Conservation (phyloP, 2,329 filamentous ascomycete species). For the Neonectria coccinea region DNA sequence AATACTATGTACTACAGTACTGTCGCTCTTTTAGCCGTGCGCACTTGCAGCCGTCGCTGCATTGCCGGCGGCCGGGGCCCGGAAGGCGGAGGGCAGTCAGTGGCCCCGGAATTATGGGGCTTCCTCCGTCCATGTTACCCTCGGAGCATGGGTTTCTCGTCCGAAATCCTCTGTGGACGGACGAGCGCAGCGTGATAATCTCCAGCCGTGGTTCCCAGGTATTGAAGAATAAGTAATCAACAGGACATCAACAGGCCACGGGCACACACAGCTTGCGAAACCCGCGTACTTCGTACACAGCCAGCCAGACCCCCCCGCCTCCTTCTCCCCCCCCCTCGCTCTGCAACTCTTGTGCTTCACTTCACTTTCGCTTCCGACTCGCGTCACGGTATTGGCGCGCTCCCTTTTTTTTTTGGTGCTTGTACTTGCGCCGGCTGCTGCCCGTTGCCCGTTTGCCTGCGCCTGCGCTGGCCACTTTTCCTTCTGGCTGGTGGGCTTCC, state of each 20-base stretch:
- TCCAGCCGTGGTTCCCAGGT: background rate
- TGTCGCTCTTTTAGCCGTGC: background rate
- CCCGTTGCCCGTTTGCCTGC: slow-evolving; percentile 6
- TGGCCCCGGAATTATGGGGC: slow-evolving; percentile 26
- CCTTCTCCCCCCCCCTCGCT: background rate
- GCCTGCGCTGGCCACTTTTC: too few relatives aligned
- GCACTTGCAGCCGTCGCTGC: slow-evolving; percentile 1
- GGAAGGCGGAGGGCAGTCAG: slow-evolving; percentile 11
- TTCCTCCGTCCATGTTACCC: slow-evolving; percentile 15
- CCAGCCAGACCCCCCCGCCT: background rate
- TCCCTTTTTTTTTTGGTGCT: background rate
- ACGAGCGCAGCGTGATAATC: slow-evolving; percentile 19
- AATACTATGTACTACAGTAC: too few relatives aligned
- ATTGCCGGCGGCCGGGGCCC: slow-evolving; percentile 21
- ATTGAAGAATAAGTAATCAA: background rate
- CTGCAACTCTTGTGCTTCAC: background rate
- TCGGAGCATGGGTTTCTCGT: slow-evolving; percentile 13
- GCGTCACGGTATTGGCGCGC: slow-evolving; percentile 17
- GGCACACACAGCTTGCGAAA: background rate
- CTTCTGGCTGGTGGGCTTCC: background rate
- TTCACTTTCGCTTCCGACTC: slow-evolving; percentile 16
- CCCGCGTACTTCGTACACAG: background rate
- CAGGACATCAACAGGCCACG: background rate
- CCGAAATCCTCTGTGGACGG: slow-evolving; percentile 13
- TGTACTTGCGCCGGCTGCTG: background rate